phyloP scores from a whole-genome alignment of 495 filamentous ascomycete genomes.

The Bryoglossum gracile region DNA sequence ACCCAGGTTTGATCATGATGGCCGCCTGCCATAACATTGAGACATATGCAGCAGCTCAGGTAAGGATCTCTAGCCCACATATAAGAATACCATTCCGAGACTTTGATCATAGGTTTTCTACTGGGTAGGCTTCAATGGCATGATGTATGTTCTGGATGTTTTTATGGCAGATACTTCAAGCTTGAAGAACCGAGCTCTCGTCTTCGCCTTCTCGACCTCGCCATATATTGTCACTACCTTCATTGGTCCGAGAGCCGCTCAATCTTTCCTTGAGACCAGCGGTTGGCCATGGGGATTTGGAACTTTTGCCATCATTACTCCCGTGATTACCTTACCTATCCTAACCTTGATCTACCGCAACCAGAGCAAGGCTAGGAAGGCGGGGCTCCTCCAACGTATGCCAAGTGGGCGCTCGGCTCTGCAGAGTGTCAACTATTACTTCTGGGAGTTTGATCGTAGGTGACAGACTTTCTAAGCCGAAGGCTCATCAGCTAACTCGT shows the following conservation, averaged over 20 bases:
- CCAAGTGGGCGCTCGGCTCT: conserved; percentile 37
- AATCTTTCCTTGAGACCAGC: conserved; percentile 31
- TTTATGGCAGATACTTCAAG: conserved; percentile 56
- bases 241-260: conserved; percentile 33
- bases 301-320: conserved; percentile 44
- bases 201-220: conserved; percentile 47
- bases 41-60: conserved; percentile 34
- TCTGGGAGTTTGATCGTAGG: conserved; percentile 55
- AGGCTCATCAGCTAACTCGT: background rate
- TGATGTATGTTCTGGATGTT: conserved; percentile 46
- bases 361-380: conserved; percentile 41
- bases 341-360: conserved; percentile 33
- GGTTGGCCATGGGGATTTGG: conserved; percentile 56
- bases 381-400: conserved; percentile 30
- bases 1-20: conserved; percentile 35
- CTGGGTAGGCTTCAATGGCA: conserved; percentile 34
- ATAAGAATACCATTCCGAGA: no score
- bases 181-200: conserved; percentile 48
- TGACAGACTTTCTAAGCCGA: conserved; percentile 4
- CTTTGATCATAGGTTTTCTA: conserved; percentile 29
- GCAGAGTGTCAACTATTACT: conserved; percentile 46
- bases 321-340: conserved; percentile 40
- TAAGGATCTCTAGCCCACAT: no score
- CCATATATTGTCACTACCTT: conserved; percentile 54
- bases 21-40: conserved; percentile 33